Conservation (phyloP, 2,329 filamentous ascomycete genomes). For the Verticillium albo-atrum region DNA sequence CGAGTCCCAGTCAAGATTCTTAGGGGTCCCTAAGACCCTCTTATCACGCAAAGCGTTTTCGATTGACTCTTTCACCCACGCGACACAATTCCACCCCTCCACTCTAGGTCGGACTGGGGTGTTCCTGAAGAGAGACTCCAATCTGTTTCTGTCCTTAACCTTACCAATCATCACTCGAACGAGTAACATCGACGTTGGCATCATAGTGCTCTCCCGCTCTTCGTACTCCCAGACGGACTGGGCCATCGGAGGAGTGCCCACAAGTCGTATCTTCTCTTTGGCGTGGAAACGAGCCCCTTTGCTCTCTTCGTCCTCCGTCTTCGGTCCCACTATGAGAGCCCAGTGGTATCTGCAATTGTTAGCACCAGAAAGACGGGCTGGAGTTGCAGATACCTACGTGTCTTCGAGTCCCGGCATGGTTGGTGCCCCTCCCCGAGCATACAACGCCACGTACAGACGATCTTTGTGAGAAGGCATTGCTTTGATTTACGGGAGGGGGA, state of each 20-base stretch:
- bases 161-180: slow-evolving; percentile 24
- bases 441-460: slow-evolving; percentile 16
- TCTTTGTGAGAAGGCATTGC: slow-evolving; percentile 13
- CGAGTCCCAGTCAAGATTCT: slow-evolving; percentile 22
- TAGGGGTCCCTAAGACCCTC: slow-evolving; percentile 24
- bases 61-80: slow-evolving; percentile 5
- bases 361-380: neutral
- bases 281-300: slow-evolving; percentile 24
- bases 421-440: slow-evolving; percentile 11
- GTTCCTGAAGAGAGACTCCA: slow-evolving; percentile 22
- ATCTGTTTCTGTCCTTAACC: slow-evolving; percentile 19
- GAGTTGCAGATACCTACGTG: slow-evolving; percentile 5
- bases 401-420: slow-evolving; percentile 15
- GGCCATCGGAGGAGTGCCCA: neutral
- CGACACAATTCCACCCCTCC: slow-evolving; percentile 36
- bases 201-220: slow-evolving; percentile 9
- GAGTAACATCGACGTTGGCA: slow-evolving; percentile 11
- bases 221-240: slow-evolving; percentile 23
- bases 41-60: slow-evolving; percentile 8
- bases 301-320: slow-evolving; percentile 17
- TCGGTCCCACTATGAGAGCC: slow-evolving; percentile 31
- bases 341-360: slow-evolving; percentile 27
- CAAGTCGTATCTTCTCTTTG: slow-evolving; percentile 19
- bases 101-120: slow-evolving; percentile 22
- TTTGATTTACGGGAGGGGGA: no score